Evolutionary conservation across 768 basidiomycete genomes (phyloP).

Genomic region (Leucogyrophana mollusca): DNA sequence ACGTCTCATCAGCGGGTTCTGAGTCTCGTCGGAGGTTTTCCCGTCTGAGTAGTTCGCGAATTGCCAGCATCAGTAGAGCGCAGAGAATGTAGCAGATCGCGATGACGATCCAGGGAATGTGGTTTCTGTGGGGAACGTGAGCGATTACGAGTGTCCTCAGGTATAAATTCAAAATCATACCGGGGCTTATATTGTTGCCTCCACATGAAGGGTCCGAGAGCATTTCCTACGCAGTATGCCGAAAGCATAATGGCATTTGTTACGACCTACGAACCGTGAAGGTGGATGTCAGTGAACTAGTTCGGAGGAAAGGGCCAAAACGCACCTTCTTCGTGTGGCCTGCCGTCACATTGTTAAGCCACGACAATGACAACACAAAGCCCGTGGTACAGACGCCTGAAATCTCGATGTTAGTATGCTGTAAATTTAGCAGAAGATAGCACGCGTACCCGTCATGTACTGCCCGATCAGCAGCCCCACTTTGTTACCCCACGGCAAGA

Average conservation of each 20-base stretch:
- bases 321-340: constrained; percentile 68
- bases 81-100: constrained; percentile 54
- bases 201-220: constrained; percentile 74
- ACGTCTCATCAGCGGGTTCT: constrained; percentile 49
- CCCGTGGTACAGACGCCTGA: constrained; percentile 51
- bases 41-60: constrained; percentile 46
- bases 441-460: constrained; percentile 49
- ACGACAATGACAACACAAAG: constrained; percentile 55
- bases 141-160: neutral
- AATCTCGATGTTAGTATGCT: neutral
- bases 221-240: constrained; percentile 59
- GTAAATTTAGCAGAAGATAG: neutral
- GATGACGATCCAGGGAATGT: constrained; percentile 71
- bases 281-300: neutral
- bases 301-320: constrained; percentile 10
- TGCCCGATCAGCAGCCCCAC: constrained; percentile 58
- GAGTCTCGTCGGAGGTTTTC: constrained; percentile 61
- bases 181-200: constrained; percentile 58
- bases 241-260: constrained; percentile 64
- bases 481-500: constrained; percentile 59
- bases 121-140: constrained; percentile 40
- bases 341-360: constrained; percentile 57
- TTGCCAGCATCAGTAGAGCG: constrained; percentile 42
- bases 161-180: constrained; percentile 25
- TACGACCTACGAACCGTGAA: constrained; percentile 5